These are phyloP conservation scores for Puya raimondii DNA, from an alignment of 176 grass and related monocot genomes.

Conservation along the genomic window DNA sequence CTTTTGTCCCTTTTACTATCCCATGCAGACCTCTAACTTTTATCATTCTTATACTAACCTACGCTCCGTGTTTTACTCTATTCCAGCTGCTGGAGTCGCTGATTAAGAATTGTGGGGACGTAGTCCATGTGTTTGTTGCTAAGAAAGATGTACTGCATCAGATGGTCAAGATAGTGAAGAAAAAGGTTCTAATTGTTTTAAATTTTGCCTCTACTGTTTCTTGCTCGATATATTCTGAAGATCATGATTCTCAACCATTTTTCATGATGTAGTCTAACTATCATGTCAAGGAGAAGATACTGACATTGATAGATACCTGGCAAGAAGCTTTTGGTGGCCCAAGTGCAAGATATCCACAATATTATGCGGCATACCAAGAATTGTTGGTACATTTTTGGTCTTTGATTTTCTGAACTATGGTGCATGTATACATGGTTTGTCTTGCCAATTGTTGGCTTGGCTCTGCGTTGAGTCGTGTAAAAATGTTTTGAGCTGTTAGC, in stretches of 20 bases:
- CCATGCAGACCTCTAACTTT: too few species aligned
- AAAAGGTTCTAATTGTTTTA: slow-evolving; percentile 50
- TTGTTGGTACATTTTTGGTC: slow-evolving; percentile 46
- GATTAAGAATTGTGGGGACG: slow-evolving; percentile 91
- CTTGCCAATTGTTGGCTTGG: background rate
- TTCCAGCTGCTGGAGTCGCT: slow-evolving; percentile 74
- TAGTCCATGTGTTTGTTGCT: slow-evolving; percentile 72
- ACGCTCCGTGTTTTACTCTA: too few species aligned
- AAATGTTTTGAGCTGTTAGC: too few species aligned
- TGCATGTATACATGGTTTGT: background rate
- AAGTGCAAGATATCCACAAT: slow-evolving; percentile 93
- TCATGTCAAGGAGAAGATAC: slow-evolving; percentile 91
- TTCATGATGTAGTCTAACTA: slow-evolving; percentile 52
- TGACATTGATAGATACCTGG: slow-evolving; percentile 88
- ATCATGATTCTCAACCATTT: slow-evolving; percentile 15
- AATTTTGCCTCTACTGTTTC: slow-evolving; percentile 1
- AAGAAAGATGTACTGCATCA: slow-evolving; percentile 75
- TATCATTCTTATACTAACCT: too few species aligned
- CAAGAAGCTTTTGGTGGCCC: slow-evolving; percentile 95
- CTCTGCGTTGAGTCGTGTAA: too few species aligned
- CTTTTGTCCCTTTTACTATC: too few species aligned
- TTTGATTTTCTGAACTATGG: background rate
- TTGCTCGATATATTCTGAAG: slow-evolving; percentile 9
- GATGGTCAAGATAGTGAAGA: slow-evolving; percentile 95
- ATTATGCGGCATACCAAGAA: slow-evolving; percentile 92